phyloP scores from a whole-genome alignment of 2,329 filamentous ascomycete species.

The Stachybotrys chlorohalonatus region DNA sequence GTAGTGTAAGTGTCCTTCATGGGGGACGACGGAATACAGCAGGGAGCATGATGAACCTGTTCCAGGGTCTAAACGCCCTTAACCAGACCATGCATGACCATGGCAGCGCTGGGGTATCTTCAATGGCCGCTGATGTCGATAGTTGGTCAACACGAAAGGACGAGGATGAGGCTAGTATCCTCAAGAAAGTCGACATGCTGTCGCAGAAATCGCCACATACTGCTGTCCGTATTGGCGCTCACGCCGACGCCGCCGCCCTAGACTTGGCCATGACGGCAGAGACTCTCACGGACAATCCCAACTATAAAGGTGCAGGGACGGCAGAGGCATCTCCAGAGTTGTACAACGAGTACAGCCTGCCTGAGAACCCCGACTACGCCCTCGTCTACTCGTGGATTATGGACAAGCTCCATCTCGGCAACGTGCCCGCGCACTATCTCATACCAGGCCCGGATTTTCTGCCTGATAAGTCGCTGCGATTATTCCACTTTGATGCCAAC shows the following conservation, averaged over 20 bases:
- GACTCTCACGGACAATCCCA: neutral
- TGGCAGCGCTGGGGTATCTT: neutral
- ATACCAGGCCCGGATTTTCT: constrained; percentile 21
- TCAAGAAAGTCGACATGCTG: too few relatives aligned
- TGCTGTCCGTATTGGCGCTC: neutral
- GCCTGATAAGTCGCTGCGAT: constrained; percentile 22
- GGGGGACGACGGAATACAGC: neutral
- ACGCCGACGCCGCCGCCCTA: neutral
- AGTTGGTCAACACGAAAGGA: too few relatives aligned
- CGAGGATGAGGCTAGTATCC: too few relatives aligned
- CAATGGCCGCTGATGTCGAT: too few relatives aligned
- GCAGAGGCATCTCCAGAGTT: too few relatives aligned
- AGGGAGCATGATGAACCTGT: neutral
- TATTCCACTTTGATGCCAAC: constrained; percentile 27
- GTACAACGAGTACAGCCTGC: constrained; percentile 16
- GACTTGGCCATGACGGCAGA: neutral
- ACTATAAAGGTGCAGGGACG: neutral
- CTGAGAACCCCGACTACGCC: constrained; percentile 21
- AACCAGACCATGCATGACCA: neutral
- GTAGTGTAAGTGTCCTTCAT: neutral
- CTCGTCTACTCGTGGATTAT: constrained; percentile 23
- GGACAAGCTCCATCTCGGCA: constrained; percentile 22
- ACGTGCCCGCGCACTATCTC: constrained; percentile 28
- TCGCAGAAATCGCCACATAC: neutral
- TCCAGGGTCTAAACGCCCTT: neutral